Conservation (phyloP, 768 basidiomycete genomes). For the Boletus rubroflammeus region DNA sequence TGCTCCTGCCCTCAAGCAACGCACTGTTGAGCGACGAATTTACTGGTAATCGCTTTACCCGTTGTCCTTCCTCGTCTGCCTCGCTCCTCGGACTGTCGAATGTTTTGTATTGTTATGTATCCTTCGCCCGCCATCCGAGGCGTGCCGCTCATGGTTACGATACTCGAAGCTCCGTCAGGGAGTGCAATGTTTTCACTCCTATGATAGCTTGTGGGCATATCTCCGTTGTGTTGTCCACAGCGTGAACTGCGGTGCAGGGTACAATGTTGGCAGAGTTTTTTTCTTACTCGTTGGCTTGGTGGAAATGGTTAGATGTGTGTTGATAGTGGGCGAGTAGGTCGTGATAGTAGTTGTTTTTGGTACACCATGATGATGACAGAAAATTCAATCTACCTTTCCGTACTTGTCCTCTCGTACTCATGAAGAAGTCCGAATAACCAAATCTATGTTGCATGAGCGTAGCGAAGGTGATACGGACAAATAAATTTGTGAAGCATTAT, state of each 20-base stretch:
- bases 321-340: slow-evolving; percentile 11
- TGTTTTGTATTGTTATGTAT: slow-evolving; percentile 35
- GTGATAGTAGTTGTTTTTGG: slow-evolving; percentile 8
- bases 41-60: slow-evolving; percentile 53
- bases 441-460: background rate
- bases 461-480: background rate
- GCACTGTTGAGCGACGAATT: slow-evolving; percentile 70
- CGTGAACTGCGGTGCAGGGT: slow-evolving; percentile 20
- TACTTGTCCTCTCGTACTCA: background rate
- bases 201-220: slow-evolving; percentile 14
- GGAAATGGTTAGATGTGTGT: slow-evolving; percentile 20
- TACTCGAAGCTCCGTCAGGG: slow-evolving; percentile 54
- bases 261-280: slow-evolving; percentile 12
- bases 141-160: slow-evolving; percentile 35
- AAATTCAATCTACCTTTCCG: background rate
- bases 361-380: slow-evolving; percentile 1
- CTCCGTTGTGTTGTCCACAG: slow-evolving; percentile 9
- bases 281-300: slow-evolving; percentile 6
- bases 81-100: slow-evolving; percentile 18
- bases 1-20: slow-evolving; percentile 38
- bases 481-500: background rate
- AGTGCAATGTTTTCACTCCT: slow-evolving; percentile 18
- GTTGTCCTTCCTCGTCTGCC: background rate
- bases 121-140: slow-evolving; percentile 2
- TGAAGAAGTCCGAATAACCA: background rate